Percentiles rank a stretch among this genome's conserved stretches.
Conservation (phyloP, 2,329 filamentous ascomycete genomes). For the Claviceps capensis region DNA sequence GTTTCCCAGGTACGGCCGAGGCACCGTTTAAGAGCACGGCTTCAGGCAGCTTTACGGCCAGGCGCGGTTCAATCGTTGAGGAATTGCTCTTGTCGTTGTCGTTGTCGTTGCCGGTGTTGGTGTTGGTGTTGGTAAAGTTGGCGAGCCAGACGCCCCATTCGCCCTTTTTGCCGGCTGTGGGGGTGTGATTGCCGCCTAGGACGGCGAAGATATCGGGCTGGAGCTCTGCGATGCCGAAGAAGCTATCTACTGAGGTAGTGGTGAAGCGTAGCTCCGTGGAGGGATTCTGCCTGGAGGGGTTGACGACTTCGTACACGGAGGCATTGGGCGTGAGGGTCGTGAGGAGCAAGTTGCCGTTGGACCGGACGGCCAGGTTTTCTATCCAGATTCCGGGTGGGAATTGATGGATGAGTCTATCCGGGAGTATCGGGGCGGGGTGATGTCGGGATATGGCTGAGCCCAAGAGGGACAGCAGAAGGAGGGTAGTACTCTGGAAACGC, state of each 20-base stretch:
- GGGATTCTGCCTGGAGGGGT: neutral
- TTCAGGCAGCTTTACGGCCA: neutral
- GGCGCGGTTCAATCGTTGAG: neutral
- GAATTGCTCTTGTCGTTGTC: too few relatives aligned
- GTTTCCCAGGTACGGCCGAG: neutral
- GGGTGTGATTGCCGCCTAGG: constrained; percentile 2
- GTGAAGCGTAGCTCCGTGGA: neutral
- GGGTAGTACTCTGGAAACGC: neutral
- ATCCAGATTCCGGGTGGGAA: constrained; percentile 1
- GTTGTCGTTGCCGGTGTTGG: too few relatives aligned
- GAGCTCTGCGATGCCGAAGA: constrained; percentile 5
- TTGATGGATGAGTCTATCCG: neutral
- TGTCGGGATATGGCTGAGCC: neutral
- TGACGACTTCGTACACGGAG: neutral
- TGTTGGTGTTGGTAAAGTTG: neutral
- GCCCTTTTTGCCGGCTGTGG: neutral
- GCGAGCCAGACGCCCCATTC: neutral
- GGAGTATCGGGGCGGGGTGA: neutral
- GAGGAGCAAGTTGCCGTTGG: constrained; percentile 5
- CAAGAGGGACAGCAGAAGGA: neutral
- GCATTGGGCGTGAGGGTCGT: constrained; percentile 1
- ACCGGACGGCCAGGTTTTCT: constrained; percentile 5
- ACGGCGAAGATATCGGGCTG: constrained; percentile 1
- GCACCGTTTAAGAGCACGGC: neutral
- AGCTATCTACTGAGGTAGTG: neutral